Percentiles rank a stretch among this genome's conserved stretches.
phyloP scores from a whole-genome alignment of 441 rosid species.

The Jatropha podagrica region DNA sequence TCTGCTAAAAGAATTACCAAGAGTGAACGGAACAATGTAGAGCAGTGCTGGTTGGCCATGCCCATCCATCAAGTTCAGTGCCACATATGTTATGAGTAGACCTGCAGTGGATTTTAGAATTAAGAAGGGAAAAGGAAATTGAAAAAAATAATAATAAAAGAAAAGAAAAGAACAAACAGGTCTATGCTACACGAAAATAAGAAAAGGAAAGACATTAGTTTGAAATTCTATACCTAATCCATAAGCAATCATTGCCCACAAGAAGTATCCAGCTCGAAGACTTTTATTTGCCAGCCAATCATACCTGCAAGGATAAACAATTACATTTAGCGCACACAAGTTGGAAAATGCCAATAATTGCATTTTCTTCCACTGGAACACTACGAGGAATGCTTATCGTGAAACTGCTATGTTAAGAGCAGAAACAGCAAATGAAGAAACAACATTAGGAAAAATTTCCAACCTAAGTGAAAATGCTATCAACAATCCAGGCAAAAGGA shows the following conservation, averaged over 20 bases:
- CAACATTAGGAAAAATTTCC: neutral
- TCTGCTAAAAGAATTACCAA: constrained; percentile 43
- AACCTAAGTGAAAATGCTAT: constrained; percentile 69
- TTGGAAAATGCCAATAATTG: neutral
- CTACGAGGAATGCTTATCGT: neutral
- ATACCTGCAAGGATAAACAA: constrained; percentile 47
- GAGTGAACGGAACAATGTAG: constrained; percentile 77
- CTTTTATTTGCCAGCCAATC: constrained; percentile 90
- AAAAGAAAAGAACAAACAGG: neutral
- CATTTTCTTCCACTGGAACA: neutral
- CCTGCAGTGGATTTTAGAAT: constrained; percentile 37
- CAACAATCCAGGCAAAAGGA: constrained; percentile 70
- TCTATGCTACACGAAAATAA: neutral
- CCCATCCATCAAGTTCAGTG: constrained; percentile 80
- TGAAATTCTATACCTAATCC: constrained; percentile 63
- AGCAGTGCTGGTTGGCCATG: constrained; percentile 86
- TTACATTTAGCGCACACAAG: constrained; percentile 3
- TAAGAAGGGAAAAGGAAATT: neutral
- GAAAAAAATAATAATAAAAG: neutral
- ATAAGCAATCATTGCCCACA: constrained; percentile 90
- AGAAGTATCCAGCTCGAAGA: constrained; percentile 83
- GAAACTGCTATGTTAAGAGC: neutral
- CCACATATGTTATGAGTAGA: constrained; percentile 72
- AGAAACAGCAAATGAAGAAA: neutral
- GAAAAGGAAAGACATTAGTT: constrained; percentile 3